phyloP scores from a whole-genome alignment of 805 yeast genomes.

The Wickerhamiella kazuoi region DNA sequence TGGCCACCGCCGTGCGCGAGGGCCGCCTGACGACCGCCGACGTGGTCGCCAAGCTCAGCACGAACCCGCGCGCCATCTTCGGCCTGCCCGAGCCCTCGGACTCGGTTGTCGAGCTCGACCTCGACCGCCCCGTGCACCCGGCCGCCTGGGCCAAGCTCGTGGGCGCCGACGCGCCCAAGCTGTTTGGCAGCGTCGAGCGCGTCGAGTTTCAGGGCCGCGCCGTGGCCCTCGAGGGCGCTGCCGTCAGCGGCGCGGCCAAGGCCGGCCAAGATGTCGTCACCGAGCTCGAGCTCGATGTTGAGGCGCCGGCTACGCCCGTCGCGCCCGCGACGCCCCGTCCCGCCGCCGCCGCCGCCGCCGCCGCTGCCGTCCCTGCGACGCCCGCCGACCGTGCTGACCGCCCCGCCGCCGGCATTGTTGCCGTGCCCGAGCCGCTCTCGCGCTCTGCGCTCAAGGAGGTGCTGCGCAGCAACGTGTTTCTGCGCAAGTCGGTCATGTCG shows the following conservation, averaged over 20 bases:
- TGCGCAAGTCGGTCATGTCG: conserved; percentile 71
- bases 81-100: conserved; percentile 59
- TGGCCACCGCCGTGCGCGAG: conserved; percentile 61
- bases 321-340: conserved; percentile 9
- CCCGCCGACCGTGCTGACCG: conserved; percentile 14
- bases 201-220: conserved; percentile 65
- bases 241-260: conserved; percentile 27
- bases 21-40: conserved; percentile 57
- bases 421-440: conserved; percentile 19
- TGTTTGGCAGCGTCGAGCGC: conserved; percentile 76
- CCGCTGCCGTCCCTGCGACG: conserved; percentile 7
- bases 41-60: conserved; percentile 54
- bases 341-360: conserved; percentile 9
- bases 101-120: conserved; percentile 62
- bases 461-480: conserved; percentile 80
- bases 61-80: conserved; percentile 67
- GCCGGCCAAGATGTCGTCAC: conserved; percentile 2
- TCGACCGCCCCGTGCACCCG: conserved; percentile 46
- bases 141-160: conserved; percentile 32
- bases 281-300: conserved; percentile 15
- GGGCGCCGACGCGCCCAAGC: conserved; percentile 39
- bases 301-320: conserved; percentile 22
- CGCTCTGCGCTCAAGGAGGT: conserved; percentile 63
- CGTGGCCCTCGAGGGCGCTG: conserved; percentile 66
- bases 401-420: conserved; percentile 12